Evolutionary conservation across 2,329 filamentous ascomycete genomes (phyloP).

Genomic region (Ceratocystis lukuohia): DNA sequence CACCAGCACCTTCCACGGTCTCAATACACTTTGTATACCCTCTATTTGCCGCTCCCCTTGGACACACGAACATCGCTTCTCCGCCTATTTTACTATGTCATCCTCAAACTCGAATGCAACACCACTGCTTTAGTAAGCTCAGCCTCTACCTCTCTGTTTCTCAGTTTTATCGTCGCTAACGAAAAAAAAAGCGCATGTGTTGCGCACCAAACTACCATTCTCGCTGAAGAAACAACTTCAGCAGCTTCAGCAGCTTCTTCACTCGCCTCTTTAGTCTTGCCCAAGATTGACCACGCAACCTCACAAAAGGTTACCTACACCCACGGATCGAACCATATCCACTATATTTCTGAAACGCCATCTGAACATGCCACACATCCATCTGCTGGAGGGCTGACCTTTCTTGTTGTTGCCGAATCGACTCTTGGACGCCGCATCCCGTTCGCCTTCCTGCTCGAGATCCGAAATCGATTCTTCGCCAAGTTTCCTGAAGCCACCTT

Average conservation of each 20-base stretch:
- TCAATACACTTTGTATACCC: background rate
- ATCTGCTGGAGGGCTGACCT: constrained; percentile 71
- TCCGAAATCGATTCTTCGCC: constrained; percentile 73
- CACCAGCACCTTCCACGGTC: background rate
- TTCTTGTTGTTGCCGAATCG: constrained; percentile 74
- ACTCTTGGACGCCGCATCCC: constrained; percentile 75
- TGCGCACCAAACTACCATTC: constrained; percentile 82
- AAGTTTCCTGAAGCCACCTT: constrained; percentile 52
- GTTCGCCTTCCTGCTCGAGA: constrained; percentile 83
- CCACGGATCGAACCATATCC: constrained; percentile 81
- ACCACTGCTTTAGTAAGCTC: constrained; percentile 58
- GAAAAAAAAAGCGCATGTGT: constrained; percentile 61
- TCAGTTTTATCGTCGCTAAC: background rate
- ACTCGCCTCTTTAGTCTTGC: constrained; percentile 84
- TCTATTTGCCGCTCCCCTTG: background rate
- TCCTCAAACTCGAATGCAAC: constrained; percentile 50
- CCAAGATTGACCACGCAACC: constrained; percentile 72
- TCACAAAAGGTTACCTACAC: constrained; percentile 90
- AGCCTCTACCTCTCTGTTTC: background rate
- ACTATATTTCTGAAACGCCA: constrained; percentile 82
- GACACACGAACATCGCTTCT: background rate
- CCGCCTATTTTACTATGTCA: constrained; percentile 39
- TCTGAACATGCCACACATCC: constrained; percentile 45
- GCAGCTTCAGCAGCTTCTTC: constrained; percentile 71
- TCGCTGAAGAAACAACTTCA: constrained; percentile 81